A percentile compares a stretch with the other conserved stretches of the same genome.
Conservation (phyloP, 306 rosid species). For the Cucumis cinereus region DNA sequence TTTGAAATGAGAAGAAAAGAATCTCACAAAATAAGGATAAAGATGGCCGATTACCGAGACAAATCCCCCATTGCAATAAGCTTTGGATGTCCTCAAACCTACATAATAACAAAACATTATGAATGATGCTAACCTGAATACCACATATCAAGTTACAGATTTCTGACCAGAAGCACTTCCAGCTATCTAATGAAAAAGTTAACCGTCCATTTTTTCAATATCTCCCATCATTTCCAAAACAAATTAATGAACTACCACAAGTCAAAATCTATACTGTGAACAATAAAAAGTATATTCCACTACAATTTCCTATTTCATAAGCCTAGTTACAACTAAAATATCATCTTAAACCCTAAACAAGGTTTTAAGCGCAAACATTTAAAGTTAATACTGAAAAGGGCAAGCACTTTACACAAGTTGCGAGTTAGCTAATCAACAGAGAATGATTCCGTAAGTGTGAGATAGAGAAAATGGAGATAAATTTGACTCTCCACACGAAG, state of each 20-base stretch:
- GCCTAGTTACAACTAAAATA: neutral
- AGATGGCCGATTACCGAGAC: neutral
- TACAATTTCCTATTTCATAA: neutral
- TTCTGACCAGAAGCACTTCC: neutral
- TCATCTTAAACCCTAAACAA: neutral
- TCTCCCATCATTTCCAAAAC: neutral
- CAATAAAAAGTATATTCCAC: neutral
- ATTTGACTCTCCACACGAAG: neutral
- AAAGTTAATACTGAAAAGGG: neutral
- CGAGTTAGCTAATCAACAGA: neutral
- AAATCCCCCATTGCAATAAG: neutral
- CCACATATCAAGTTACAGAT: neutral
- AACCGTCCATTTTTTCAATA: neutral
- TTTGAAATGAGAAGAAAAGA: neutral
- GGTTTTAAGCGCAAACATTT: neutral
- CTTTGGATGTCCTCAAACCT: neutral
- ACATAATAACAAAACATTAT: neutral
- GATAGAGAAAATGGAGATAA: neutral
- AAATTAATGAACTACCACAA: neutral
- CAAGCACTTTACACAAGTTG: neutral
- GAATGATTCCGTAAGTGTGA: neutral
- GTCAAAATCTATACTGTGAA: neutral
- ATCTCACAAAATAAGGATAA: neutral
- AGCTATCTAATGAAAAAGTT: neutral
- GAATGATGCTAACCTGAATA: neutral